Conservation (phyloP, 108 stramenopile genomes). For the Epithemia pelagica region DNA sequence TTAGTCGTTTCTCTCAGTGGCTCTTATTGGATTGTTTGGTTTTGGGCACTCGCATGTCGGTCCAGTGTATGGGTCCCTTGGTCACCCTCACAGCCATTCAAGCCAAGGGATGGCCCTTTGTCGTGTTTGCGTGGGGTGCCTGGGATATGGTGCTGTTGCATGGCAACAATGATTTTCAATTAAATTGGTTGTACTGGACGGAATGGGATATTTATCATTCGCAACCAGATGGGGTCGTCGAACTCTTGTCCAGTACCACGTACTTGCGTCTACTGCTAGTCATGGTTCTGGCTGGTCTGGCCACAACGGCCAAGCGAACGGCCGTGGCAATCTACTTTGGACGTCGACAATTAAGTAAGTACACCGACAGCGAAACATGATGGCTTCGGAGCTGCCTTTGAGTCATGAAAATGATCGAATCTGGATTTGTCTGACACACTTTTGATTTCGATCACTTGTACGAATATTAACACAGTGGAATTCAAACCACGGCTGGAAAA, state of each 20-base stretch:
- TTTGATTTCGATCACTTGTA: neutral
- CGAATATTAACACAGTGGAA: constrained; percentile 3
- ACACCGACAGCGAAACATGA: neutral
- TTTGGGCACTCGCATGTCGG: constrained; percentile 27
- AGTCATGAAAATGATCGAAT: constrained; percentile 3
- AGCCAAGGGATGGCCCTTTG: constrained; percentile 74
- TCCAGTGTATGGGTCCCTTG: constrained; percentile 57
- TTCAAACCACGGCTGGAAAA: constrained; percentile 51
- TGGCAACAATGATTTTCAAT: constrained; percentile 26
- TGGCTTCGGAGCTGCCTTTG: constrained; percentile 3
- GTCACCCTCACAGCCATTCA: constrained; percentile 59
- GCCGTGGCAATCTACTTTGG: constrained; percentile 56
- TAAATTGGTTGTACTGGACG: constrained; percentile 62
- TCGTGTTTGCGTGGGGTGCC: constrained; percentile 47
- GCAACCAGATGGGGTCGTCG: constrained; percentile 36
- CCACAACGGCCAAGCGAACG: constrained; percentile 55
- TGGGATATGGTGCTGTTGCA: constrained; percentile 55
- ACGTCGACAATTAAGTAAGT: constrained; percentile 29
- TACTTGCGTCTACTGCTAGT: constrained; percentile 53
- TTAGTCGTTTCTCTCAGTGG: constrained; percentile 44
- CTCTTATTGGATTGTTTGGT: constrained; percentile 39
- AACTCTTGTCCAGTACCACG: constrained; percentile 34
- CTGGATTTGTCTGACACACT: neutral
- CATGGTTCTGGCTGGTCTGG: constrained; percentile 55
- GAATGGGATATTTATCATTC: constrained; percentile 39